These are phyloP conservation scores for Bipolaris sorokiniana DNA, from an alignment of 2,329 filamentous ascomycete species.

Conservation along the genomic window DNA sequence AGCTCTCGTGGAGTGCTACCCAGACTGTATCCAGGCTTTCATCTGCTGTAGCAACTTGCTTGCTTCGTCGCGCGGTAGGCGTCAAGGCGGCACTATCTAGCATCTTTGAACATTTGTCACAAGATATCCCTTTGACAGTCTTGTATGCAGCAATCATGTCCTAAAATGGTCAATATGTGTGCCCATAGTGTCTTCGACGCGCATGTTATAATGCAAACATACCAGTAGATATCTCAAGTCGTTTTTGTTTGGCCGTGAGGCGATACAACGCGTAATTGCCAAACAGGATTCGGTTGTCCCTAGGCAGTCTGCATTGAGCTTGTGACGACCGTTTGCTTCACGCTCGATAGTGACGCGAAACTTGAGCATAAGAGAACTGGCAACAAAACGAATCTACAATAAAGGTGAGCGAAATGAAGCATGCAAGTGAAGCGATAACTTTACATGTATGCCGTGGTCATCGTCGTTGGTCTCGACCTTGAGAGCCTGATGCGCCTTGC, in stretches of 20 bases:
- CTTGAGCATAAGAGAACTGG: conserved; percentile 29
- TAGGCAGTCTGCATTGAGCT: conserved; percentile 40
- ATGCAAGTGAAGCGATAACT: not conserved
- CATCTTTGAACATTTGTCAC: conserved; percentile 42
- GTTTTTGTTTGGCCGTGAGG: conserved; percentile 39
- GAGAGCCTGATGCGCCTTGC: conserved; percentile 34
- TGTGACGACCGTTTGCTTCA: conserved; percentile 33
- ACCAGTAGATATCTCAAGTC: conserved; percentile 46
- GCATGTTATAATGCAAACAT: conserved; percentile 10
- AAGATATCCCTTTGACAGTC: conserved; percentile 35
- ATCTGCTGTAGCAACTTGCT: conserved; percentile 23
- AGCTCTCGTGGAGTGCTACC: conserved; percentile 48
- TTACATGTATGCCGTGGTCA: conserved; percentile 36
- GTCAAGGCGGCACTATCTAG: conserved; percentile 34
- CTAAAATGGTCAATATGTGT: conserved; percentile 30
- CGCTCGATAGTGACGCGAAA: conserved; percentile 40
- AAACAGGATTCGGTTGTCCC: conserved; percentile 36
- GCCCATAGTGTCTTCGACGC: not conserved
- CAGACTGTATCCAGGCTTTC: conserved; percentile 33
- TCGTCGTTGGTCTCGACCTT: conserved; percentile 36
- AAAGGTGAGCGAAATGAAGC: conserved; percentile 8
- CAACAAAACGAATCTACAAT: conserved; percentile 34
- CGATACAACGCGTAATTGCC: conserved; percentile 44
- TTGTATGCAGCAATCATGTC: conserved; percentile 51
- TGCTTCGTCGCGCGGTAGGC: conserved; percentile 44